phyloP scores from a whole-genome alignment of 805 yeast species.

The Candida sonorensis region DNA sequence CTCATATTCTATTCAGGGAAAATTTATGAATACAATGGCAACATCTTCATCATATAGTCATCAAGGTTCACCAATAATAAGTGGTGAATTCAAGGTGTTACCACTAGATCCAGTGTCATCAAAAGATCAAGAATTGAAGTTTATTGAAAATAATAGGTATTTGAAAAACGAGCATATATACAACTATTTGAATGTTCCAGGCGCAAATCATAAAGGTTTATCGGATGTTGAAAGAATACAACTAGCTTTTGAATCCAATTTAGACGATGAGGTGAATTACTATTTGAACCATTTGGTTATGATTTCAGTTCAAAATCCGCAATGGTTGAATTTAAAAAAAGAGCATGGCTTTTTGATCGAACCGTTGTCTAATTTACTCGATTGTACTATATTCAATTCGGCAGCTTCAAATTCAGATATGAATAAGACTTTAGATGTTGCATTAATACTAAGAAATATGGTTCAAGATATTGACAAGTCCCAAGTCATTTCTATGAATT shows the following conservation, averaged over 20 bases:
- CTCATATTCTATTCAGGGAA: no score
- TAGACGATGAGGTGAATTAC: conserved; percentile 66
- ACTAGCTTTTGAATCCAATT: conserved; percentile 61
- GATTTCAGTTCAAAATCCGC: conserved; percentile 34
- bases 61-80: no score
- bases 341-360: conserved; percentile 35
- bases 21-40: no score
- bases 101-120: conserved; percentile 28
- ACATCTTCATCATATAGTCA: no score
- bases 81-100: conserved; percentile 12
- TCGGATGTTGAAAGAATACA: conserved; percentile 58
- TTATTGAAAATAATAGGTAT: conserved; percentile 23
- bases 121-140: conserved; percentile 27
- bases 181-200: conserved; percentile 26
- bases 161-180: conserved; percentile 25
- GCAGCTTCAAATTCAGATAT: conserved; percentile 16
- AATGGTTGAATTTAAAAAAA: conserved; percentile 32
- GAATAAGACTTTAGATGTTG: conserved; percentile 35
- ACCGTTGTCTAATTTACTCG: conserved; percentile 17
- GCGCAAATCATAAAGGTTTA: conserved; percentile 44
- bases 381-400: conserved; percentile 13
- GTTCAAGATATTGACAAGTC: conserved; percentile 82
- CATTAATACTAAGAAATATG: conserved; percentile 70
- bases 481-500: conserved; percentile 57
- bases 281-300: conserved; percentile 52